Percentiles rank a stretch among this genome's conserved stretches.
phyloP scores from a whole-genome alignment of 106 monocot genomes.

The Phalaenopsis equestris region DNA sequence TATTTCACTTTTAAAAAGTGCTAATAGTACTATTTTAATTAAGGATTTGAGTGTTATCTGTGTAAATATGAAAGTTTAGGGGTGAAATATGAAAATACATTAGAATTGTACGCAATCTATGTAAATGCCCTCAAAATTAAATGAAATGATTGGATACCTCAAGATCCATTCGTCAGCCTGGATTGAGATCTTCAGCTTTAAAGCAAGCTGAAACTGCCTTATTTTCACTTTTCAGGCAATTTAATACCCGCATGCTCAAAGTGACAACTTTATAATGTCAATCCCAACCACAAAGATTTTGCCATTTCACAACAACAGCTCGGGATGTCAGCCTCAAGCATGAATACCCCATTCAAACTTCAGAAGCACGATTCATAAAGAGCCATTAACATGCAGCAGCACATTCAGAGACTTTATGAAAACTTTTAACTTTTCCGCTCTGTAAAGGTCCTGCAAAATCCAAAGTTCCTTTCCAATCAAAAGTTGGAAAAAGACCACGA shows the following conservation, averaged over 20 bases:
- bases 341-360: constrained; percentile 1
- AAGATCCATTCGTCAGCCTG: background rate
- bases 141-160: background rate
- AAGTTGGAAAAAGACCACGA: constrained; percentile 38
- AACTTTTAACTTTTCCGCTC: background rate
- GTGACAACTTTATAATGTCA: background rate
- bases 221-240: background rate
- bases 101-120: no score
- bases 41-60: no score
- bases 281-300: background rate
- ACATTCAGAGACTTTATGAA: constrained; percentile 9
- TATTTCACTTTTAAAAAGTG: no score
- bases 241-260: background rate
- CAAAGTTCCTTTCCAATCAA: constrained; percentile 11
- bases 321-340: background rate
- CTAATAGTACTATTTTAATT: no score
- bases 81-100: no score
- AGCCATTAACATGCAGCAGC: constrained; percentile 12
- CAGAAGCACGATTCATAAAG: background rate
- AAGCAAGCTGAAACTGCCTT: background rate
- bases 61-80: no score
- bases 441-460: constrained; percentile 13
- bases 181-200: background rate
- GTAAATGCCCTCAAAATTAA: background rate
- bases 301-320: background rate